phyloP scores from a whole-genome alignment of 108 stramenopile genomes.

The Chaetoceros muelleri region DNA sequence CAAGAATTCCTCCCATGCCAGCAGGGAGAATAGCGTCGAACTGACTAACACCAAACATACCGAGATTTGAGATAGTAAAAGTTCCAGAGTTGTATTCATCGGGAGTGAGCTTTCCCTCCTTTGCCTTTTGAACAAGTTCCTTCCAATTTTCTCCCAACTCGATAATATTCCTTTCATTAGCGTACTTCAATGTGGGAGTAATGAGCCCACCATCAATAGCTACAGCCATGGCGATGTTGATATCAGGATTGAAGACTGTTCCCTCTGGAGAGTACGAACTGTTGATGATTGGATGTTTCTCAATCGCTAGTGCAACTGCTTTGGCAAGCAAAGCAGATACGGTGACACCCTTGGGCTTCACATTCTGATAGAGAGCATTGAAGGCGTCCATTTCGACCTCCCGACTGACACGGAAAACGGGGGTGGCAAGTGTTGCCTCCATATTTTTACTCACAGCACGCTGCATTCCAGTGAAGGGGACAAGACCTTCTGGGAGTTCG shows the following conservation, averaged over 20 bases:
- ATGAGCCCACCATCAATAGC: conserved; percentile 98
- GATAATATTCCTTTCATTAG: conserved; percentile 81
- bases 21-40: conserved; percentile 94
- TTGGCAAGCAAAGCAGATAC: conserved; percentile 92
- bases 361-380: conserved; percentile 82
- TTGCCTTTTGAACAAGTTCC: conserved; percentile 81
- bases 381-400: conserved; percentile 89
- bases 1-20: conserved; percentile 87
- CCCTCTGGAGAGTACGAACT: conserved; percentile 77
- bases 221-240: conserved; percentile 98
- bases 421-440: conserved; percentile 84
- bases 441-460: conserved; percentile 96
- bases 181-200: conserved; percentile 88
- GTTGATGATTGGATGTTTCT: conserved; percentile 94
- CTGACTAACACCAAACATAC: conserved; percentile 94
- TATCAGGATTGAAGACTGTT: conserved; percentile 85
- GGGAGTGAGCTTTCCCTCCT: conserved; percentile 66
- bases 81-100: conserved; percentile 94
- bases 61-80: conserved; percentile 96
- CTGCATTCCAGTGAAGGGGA: conserved; percentile 96
- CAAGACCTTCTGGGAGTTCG: conserved; percentile 80
- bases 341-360: conserved; percentile 90
- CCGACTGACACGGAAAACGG: conserved; percentile 89
- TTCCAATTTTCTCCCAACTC: conserved; percentile 92
- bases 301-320: conserved; percentile 88